Percentiles rank a stretch among this genome's conserved stretches.
These are phyloP conservation scores for Neurospora intermedia DNA, from an alignment of 495 filamentous ascomycete genomes.

Conservation along the genomic window DNA sequence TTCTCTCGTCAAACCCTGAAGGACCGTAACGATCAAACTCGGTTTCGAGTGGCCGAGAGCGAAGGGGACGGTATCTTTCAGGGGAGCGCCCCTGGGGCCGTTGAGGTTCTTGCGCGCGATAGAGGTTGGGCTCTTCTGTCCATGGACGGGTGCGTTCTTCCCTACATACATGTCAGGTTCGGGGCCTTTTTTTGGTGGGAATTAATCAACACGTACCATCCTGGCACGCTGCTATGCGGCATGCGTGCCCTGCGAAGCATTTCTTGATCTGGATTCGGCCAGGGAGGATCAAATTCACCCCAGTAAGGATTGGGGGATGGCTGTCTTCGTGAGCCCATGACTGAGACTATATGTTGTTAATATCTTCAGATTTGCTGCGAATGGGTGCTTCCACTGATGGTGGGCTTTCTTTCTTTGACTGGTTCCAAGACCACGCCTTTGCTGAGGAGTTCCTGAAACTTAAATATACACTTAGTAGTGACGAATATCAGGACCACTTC, in stretches of 20 bases:
- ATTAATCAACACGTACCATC: not conserved
- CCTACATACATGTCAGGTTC: not conserved
- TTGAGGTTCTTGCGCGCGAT: not conserved
- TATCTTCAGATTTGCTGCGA: too few relatives aligned
- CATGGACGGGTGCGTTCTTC: not conserved
- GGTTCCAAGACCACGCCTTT: not conserved
- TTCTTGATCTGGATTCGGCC: not conserved
- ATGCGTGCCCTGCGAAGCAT: not conserved
- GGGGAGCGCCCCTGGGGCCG: not conserved
- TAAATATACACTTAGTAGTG: not conserved
- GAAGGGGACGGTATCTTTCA: not conserved
- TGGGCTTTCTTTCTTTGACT: not conserved
- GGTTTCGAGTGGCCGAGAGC: not conserved
- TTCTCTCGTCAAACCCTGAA: not conserved
- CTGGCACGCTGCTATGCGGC: not conserved
- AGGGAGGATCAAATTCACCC: not conserved
- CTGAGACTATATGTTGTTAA: too few relatives aligned
- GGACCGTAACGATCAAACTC: not conserved
- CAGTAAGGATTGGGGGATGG: not conserved
- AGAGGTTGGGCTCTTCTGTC: not conserved
- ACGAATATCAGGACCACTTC: not conserved
- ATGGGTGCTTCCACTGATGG: not conserved
- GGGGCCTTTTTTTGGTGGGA: not conserved
- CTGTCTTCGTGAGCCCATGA: not conserved
- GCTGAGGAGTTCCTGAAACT: not conserved